A percentile compares a stretch with the other conserved stretches of the same genome.
These are phyloP conservation scores for Saussurea involucrata DNA, from an alignment of 129 eudicot species.

Conservation along the genomic window DNA sequence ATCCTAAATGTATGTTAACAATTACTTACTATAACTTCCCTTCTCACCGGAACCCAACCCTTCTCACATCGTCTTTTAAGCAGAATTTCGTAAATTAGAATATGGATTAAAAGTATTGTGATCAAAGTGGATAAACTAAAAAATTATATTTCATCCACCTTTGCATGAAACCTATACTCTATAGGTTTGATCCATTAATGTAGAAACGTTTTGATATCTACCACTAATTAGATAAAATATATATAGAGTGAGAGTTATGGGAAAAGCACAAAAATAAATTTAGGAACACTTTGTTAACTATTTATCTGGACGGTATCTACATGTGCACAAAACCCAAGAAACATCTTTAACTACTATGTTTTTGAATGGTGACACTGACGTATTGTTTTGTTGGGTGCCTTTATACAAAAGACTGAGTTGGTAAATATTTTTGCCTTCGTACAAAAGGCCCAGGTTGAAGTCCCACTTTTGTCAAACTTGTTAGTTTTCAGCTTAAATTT, in stretches of 20 bases:
- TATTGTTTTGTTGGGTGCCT: too few species aligned
- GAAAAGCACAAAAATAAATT: too few species aligned
- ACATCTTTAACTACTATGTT: too few species aligned
- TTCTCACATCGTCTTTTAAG: too few species aligned
- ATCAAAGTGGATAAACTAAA: slow-evolving; percentile 8
- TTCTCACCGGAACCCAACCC: too few species aligned
- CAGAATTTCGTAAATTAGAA: background rate
- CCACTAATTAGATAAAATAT: slow-evolving; percentile 19
- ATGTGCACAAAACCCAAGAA: too few species aligned
- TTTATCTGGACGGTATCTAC: too few species aligned
- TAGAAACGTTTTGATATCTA: background rate
- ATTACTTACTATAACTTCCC: background rate
- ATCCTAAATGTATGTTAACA: background rate
- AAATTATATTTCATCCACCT: slow-evolving; percentile 10
- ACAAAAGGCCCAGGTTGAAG: background rate
- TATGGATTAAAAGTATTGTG: slow-evolving; percentile 1
- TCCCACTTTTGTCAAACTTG: background rate
- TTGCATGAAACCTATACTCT: slow-evolving; percentile 17
- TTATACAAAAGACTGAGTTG: too few species aligned
- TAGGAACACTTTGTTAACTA: too few species aligned
- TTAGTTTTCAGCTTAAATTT: background rate
- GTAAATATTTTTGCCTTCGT: too few species aligned
- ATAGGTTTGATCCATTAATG: slow-evolving; percentile 16
- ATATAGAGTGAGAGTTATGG: too few species aligned
- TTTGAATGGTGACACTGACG: too few species aligned